Evolutionary conservation across 169 alveolate species (phyloP).

Genomic region (Perkinsus marinus): DNA sequence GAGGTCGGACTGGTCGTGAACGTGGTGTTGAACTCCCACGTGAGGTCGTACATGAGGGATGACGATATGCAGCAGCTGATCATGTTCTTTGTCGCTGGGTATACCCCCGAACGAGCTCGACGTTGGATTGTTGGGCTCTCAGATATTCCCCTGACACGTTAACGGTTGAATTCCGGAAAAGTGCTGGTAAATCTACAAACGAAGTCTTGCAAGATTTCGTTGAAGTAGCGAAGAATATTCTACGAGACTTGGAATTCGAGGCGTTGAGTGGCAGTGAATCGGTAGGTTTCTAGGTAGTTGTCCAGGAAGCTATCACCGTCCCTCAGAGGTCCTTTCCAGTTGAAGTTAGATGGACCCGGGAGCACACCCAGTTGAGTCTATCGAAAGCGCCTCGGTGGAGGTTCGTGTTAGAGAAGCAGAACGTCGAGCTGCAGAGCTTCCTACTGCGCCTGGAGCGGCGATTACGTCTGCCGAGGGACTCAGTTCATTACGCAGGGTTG

Average conservation of each 20-base stretch:
- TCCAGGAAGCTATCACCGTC: not conserved
- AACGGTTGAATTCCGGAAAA: not conserved
- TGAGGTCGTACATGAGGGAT: not conserved
- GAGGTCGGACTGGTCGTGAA: not conserved
- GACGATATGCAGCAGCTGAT: not conserved
- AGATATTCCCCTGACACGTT: not conserved
- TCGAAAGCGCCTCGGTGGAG: not conserved
- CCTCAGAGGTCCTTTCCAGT: not conserved
- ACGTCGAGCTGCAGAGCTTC: not conserved
- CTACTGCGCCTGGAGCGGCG: not conserved
- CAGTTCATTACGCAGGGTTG: not conserved
- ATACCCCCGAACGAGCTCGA: not conserved
- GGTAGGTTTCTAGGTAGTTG: not conserved
- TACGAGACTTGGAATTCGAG: not conserved
- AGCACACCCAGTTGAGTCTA: not conserved
- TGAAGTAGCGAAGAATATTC: not conserved
- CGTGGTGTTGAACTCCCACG: not conserved
- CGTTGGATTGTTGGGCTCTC: not conserved
- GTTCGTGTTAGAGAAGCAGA: not conserved
- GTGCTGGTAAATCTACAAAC: not conserved
- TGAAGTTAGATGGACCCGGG: not conserved
- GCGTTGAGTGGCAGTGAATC: not conserved
- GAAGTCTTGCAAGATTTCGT: not conserved
- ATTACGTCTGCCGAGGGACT: not conserved
- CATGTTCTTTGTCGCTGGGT: not conserved